These are phyloP conservation scores for Dothideomycetes sp. DNA, from an alignment of 2,329 filamentous ascomycete species.

Conservation along the genomic window DNA sequence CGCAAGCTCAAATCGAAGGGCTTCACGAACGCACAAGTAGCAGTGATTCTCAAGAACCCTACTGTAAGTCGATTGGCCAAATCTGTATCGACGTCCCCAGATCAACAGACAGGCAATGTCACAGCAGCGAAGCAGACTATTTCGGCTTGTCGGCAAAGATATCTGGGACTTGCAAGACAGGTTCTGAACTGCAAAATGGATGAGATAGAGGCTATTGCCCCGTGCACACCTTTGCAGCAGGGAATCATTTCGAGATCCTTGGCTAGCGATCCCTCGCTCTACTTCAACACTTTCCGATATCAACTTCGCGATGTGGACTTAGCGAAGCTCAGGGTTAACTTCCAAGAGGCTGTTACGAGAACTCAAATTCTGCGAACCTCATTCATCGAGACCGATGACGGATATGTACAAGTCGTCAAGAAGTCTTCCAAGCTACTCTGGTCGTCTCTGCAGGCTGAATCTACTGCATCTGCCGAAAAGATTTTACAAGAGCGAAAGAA, in stretches of 20 bases:
- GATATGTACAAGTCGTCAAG: slow-evolving; percentile 64
- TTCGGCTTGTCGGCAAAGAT: slow-evolving; percentile 53
- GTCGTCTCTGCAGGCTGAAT: slow-evolving; percentile 36
- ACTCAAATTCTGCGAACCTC: slow-evolving; percentile 61
- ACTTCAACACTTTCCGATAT: slow-evolving; percentile 70
- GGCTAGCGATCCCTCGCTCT: slow-evolving; percentile 49
- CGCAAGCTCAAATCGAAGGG: slow-evolving; percentile 55
- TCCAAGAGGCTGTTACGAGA: slow-evolving; percentile 43
- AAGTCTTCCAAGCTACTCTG: slow-evolving; percentile 16
- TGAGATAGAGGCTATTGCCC: slow-evolving; percentile 63
- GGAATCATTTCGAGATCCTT: slow-evolving; percentile 70
- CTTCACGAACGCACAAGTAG: slow-evolving; percentile 51
- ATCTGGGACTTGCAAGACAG: slow-evolving; percentile 45
- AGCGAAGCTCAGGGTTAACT: slow-evolving; percentile 45
- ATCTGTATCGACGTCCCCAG: slow-evolving; percentile 21
- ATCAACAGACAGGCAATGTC: slow-evolving; percentile 21
- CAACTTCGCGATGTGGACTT: slow-evolving; percentile 42
- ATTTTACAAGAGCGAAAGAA: slow-evolving; percentile 31
- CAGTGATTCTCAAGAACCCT: slow-evolving; percentile 54
- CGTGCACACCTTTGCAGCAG: slow-evolving; percentile 78
- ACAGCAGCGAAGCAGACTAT: slow-evolving; percentile 51
- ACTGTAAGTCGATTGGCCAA: slow-evolving; percentile 34
- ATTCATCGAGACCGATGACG: slow-evolving; percentile 65
- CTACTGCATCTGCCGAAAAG: slow-evolving; percentile 25
- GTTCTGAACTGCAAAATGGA: slow-evolving; percentile 42